A percentile compares a stretch with the other conserved stretches of the same genome.
Evolutionary conservation across 768 basidiomycete genomes (phyloP).

Genomic region (Mycena leptocephala): DNA sequence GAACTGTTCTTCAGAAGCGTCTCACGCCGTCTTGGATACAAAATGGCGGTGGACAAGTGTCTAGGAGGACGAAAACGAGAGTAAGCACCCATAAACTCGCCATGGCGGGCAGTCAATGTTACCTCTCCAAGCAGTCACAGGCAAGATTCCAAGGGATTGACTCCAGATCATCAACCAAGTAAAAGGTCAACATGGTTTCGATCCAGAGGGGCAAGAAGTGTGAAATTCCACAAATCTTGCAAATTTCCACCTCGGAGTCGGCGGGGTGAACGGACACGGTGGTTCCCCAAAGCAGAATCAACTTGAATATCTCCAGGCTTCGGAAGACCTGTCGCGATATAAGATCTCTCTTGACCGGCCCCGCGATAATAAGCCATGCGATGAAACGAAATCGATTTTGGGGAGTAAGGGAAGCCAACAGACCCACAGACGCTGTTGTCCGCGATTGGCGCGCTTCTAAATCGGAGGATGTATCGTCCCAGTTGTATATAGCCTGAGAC

Average conservation of each 20-base stretch:
- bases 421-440: not conserved
- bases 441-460: not conserved
- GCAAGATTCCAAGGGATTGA: slow-evolving; percentile 4
- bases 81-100: not conserved
- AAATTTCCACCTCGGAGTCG: not conserved
- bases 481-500: not conserved
- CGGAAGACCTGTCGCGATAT: not conserved
- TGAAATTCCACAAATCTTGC: not conserved
- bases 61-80: not conserved
- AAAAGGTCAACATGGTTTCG: slow-evolving; percentile 11
- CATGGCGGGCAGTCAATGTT: not conserved
- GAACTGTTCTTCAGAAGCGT: not conserved
- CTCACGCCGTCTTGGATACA: not conserved
- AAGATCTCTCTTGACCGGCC: not conserved
- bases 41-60: not conserved
- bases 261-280: not conserved
- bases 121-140: slow-evolving; percentile 8
- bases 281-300: not conserved
- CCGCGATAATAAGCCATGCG: slow-evolving; percentile 13
- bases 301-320: not conserved
- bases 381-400: slow-evolving; percentile 5
- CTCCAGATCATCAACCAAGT: not conserved
- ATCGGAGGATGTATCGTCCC: not conserved
- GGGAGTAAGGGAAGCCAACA: not conserved
- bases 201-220: not conserved